Conservation (phyloP, 164 flowering plant genomes). For the Dillenia suffruticosa region DNA sequence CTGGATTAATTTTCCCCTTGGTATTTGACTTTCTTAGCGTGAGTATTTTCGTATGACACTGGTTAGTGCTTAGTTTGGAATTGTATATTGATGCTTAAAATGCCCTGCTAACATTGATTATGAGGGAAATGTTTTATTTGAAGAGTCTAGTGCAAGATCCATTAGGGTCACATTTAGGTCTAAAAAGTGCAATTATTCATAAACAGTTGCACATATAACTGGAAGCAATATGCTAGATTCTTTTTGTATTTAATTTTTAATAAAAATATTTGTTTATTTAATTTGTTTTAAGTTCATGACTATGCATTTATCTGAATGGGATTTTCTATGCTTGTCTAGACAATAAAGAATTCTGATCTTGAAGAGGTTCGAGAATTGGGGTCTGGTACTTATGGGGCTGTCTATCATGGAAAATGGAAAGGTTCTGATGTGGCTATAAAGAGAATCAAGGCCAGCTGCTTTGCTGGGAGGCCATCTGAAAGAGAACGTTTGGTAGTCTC, state of each 20-base stretch:
- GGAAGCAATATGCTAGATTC: no score
- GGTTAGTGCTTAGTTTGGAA: no score
- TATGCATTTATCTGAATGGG: slow-evolving; percentile 1
- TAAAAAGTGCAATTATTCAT: no score
- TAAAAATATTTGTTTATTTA: neutral
- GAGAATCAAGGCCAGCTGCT: slow-evolving; percentile 97
- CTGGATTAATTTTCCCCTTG: no score
- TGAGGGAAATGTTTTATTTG: no score
- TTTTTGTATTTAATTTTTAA: neutral
- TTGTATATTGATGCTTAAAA: no score
- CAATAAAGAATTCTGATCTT: slow-evolving; percentile 86
- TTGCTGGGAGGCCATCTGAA: slow-evolving; percentile 95
- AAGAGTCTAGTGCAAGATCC: no score
- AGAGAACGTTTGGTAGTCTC: slow-evolving; percentile 84
- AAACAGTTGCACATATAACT: no score
- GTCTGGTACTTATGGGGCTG: slow-evolving; percentile 96
- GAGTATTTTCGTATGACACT: no score
- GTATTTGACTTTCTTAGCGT: no score
- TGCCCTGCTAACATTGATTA: no score
- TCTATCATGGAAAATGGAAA: slow-evolving; percentile 96
- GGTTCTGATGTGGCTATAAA: slow-evolving; percentile 99
- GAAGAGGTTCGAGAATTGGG: slow-evolving; percentile 95
- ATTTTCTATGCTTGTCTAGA: slow-evolving; percentile 31
- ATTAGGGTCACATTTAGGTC: no score
- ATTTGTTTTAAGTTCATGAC: neutral